Evolutionary conservation across 2,329 filamentous ascomycete genomes (phyloP), one percentile per base, ranked within the genome.

Genomic region (Furcasterigmium sp.): DNA sequence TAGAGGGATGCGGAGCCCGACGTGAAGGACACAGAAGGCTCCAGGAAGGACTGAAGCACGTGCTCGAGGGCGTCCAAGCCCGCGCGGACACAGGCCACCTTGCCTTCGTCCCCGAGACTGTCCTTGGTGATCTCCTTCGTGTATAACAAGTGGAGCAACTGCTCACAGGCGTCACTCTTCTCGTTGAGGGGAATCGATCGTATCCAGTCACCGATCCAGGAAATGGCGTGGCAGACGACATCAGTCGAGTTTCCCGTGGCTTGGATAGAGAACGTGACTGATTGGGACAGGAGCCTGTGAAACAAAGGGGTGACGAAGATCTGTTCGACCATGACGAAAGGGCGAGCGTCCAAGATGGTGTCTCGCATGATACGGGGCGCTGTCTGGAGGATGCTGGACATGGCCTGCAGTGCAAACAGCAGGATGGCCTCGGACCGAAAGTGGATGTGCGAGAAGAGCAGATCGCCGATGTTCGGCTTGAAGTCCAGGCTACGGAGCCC

Each of bases 301-400:
- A 87, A 80, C 4, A 78, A 73, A 8, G 83, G 82, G 48, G 85
- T 90, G 46, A 77, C 79, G 54, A 93, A 87, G 35, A 95, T 78
- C 50, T 90, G 78, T 58, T 96, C 90, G n/a, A 89, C 80, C 38
- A 97, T 80, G 26, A 84, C 81, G 34, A 83, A 82, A 3, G 89
- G 85, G 1, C 87, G 85, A 40, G 91, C 87, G 23, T 88, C 80
- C 40, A 86, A 84, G 66, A 95, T 84, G 2, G 89, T 84, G 54
- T 89, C 85, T 91, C 91, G 96, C 54, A 96, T 93, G 36, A 87
- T 85, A 43, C 77, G 78, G 0, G 89, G 77, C 0, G 87, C 85
- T 53, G 87, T 90, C 50, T 83, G 77, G 41, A 96, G 70, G 14
- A 96, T 74, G 11, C 71, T 72, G 36, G 78, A 80, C 47, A 95